A percentile compares a stretch with the other conserved stretches of the same genome.
These are phyloP conservation scores for Mycena alexandri DNA, from an alignment of 768 basidiomycete species.

Conservation along the genomic window DNA sequence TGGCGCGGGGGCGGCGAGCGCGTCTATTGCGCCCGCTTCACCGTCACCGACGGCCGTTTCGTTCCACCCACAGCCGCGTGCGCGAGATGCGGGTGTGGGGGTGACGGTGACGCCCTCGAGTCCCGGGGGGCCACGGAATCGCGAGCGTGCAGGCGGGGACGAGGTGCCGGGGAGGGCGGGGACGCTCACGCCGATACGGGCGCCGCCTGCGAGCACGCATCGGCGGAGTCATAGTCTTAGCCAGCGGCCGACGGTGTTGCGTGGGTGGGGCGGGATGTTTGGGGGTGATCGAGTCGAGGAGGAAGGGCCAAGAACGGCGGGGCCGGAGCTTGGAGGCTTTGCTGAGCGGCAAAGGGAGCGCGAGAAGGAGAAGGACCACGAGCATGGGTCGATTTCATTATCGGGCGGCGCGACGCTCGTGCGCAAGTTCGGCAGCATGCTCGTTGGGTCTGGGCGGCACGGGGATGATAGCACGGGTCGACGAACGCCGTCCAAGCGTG, in stretches of 20 bases:
- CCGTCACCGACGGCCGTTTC: constrained; percentile 71
- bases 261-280: constrained; percentile 74
- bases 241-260: constrained; percentile 70
- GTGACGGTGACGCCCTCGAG: constrained; percentile 54
- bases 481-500: neutral
- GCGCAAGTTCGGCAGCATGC: constrained; percentile 80
- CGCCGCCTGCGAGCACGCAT: constrained; percentile 84
- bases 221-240: constrained; percentile 87
- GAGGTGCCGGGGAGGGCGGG: constrained; percentile 41
- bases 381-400: constrained; percentile 44
- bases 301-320: constrained; percentile 59
- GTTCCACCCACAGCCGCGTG: constrained; percentile 73
- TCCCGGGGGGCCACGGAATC: constrained; percentile 39
- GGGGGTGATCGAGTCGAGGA: constrained; percentile 56
- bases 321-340: no score
- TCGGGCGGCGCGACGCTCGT: constrained; percentile 79
- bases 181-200: constrained; percentile 62
- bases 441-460: constrained; percentile 64
- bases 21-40: constrained; percentile 43
- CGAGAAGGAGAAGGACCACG: constrained; percentile 56
- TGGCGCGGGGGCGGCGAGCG: constrained; percentile 10
- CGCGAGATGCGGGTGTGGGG: constrained; percentile 72
- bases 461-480: constrained; percentile 52
- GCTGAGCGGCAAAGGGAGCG: constrained; percentile 50
- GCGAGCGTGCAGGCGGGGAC: constrained; percentile 27